Evolutionary conservation across 495 filamentous ascomycete species (phyloP).

Genomic region (Daldinia caldariorum): DNA sequence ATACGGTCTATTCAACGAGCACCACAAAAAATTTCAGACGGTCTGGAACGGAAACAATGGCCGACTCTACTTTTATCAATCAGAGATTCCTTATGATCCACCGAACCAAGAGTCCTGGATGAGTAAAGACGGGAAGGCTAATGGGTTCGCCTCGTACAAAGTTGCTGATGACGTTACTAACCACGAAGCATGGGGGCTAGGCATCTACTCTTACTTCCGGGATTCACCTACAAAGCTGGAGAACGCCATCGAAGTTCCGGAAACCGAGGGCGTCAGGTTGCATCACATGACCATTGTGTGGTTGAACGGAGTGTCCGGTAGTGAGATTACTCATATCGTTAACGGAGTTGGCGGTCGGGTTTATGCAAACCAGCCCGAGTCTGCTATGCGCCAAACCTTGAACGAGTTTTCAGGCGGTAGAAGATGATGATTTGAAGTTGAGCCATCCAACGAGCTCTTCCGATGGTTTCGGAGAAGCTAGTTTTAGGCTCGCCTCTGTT

Average conservation of each 20-base stretch:
- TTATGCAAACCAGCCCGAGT: slow-evolving; percentile 42
- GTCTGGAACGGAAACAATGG: slow-evolving; percentile 49
- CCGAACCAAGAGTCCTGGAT: slow-evolving; percentile 47
- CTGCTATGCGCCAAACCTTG: slow-evolving; percentile 47
- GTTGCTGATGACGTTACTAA: slow-evolving; percentile 42
- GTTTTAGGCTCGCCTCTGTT: not conserved
- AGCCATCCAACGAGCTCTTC: not conserved
- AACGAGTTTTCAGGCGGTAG: slow-evolving; percentile 31
- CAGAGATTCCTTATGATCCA: slow-evolving; percentile 48
- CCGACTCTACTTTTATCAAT: slow-evolving; percentile 49
- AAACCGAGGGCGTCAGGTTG: slow-evolving; percentile 37
- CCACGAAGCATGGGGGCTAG: slow-evolving; percentile 48
- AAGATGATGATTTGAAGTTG: not conserved
- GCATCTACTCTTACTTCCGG: slow-evolving; percentile 49
- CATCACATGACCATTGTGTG: slow-evolving; percentile 47
- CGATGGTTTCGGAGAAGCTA: not conserved
- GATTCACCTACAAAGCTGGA: slow-evolving; percentile 48
- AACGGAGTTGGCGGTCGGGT: slow-evolving; percentile 44
- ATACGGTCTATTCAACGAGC: slow-evolving; percentile 49
- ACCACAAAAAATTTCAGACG: slow-evolving; percentile 47
- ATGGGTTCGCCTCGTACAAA: slow-evolving; percentile 49
- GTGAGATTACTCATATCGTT: slow-evolving; percentile 45
- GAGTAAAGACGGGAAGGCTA: slow-evolving; percentile 32
- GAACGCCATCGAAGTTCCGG: slow-evolving; percentile 47
- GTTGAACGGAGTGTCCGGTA: slow-evolving; percentile 41